These are phyloP conservation scores for Sarcocystis neurona DNA, from an alignment of 169 alveolate genomes.

Conservation along the genomic window DNA sequence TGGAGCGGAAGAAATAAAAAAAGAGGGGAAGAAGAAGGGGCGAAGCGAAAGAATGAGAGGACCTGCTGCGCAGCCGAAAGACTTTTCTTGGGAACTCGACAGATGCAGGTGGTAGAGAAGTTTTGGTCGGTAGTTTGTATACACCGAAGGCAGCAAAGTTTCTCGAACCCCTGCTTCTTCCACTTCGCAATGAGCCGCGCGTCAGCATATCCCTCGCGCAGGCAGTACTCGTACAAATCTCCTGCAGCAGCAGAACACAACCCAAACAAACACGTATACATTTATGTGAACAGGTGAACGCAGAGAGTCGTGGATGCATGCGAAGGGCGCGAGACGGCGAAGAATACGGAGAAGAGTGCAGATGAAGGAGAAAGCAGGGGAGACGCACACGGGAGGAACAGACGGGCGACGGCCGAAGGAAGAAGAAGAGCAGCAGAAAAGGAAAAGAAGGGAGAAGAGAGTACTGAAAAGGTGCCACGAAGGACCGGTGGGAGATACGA, in stretches of 20 bases:
- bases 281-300: background rate
- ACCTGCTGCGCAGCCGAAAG: slow-evolving; percentile 82
- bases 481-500: too few relatives aligned
- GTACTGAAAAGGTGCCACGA: too few relatives aligned
- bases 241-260: slow-evolving; percentile 64
- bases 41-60: background rate
- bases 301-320: background rate
- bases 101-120: slow-evolving; percentile 96
- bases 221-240: slow-evolving; percentile 96
- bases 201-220: slow-evolving; percentile 96
- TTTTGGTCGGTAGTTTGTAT: slow-evolving; percentile 85
- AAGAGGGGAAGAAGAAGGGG: background rate
- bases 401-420: too few relatives aligned
- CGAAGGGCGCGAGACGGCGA: background rate
- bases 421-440: too few relatives aligned
- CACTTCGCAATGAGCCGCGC: slow-evolving; percentile 97
- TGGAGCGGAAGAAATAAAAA: background rate
- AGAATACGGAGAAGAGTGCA: background rate
- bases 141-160: slow-evolving; percentile 93
- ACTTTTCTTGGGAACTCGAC: slow-evolving; percentile 97
- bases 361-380: too few relatives aligned
- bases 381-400: too few relatives aligned
- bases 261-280: background rate
- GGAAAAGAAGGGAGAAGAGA: too few relatives aligned
- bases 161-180: slow-evolving; percentile 98